Base-by-base conservation (phyloP, 371 early-diverging fungal species). In the Choanephora cucurbitarum region DNA sequence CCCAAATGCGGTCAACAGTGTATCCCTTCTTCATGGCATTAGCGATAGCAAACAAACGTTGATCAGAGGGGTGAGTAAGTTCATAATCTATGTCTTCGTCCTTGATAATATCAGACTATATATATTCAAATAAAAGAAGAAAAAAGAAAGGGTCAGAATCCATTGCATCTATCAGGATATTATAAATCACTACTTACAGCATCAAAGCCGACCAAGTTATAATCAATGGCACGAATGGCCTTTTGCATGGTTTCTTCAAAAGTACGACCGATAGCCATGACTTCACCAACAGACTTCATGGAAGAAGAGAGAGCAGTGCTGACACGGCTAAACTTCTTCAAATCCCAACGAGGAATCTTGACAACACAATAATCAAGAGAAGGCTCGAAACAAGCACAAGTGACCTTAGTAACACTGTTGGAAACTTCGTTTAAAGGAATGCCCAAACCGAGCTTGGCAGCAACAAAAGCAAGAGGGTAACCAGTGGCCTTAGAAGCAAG, bases 211-310 rank as follows among this genome's bases (percentile, higher is more conserved):
- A 72, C 67, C 58, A 94, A 90, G 51, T 82, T 75, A 66, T 85
- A 87, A 49, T 97, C 97, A 22, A 96, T 93, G 45, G 90, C 87
- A 44, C 93, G 89, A 59, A 95, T 93, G 18, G 96, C 97, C 75
- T 97, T 93, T 72, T 95, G 95, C 44, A 97, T 86, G n/a, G 91
- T 91, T 74, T 97, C 97, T 74, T 97, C 95, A 60, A 95, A 97
- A 34, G 91, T 95, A 52, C 96, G 80, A 34, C 97, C 97, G 33
- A 97, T 87, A 13, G 93, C 88, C 97, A 95, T 97, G 23, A 96
- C 96, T 73, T 97, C 97, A 62, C 97, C 96, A n/a, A 97, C 97
- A 44, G 84, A 84, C 76, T 96, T 97, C 97, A 97, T 97, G 4
- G 92, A 83, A 8, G 91, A 91, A 50, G 89, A 83, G 45, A 95